Evolutionary conservation across 768 basidiomycete genomes (phyloP), one percentile per base, ranked within the genome.

Genomic region (Pleurotus cornucopiae): DNA sequence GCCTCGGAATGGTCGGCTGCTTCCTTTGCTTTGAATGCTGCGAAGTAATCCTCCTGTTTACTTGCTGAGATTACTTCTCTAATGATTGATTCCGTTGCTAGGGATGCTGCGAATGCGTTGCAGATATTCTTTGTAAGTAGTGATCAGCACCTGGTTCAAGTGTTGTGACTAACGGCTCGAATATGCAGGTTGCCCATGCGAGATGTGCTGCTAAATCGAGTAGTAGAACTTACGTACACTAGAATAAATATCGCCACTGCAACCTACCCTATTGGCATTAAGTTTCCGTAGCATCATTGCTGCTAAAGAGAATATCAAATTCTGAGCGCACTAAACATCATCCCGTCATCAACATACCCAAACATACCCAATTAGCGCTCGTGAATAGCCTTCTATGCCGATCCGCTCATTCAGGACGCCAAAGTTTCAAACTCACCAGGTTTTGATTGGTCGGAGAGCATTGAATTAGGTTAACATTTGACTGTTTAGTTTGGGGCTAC

Each of bases 21-120:
- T 89, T 88, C 79, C 62, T 90, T 20, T 89, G 88, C 71, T 89
- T 82, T 66, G 86, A 88, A 64, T 85, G 85, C 58, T 89, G 85
- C 78, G 85, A 87, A 79, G 86, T 87, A 61, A 46, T 9, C 20
- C 30, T 34, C 30, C 9, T 34, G 30, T 34, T 34, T 34, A 9
- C 30, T 34, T 11, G 11, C 30, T 34, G 30, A 34, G 30, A 34
- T 34, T 3, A 34, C 30, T 9, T 9, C 20, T 11, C 11, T 3
- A 34, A 34, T 11, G 30, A 34, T 11, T 34, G 3, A 3, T 34
- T 11, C 2, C 55, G 16, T 9, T 59, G 48, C 26, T 60, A 88
- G 85, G 85, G 71, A 21, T 88, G 83, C 71, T 89, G 86, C 76
- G 87, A 87, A 25, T 87, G 86, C 64, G 61, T 69, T 54, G 88